phyloP scores from a whole-genome alignment of 257 asterid species.

The Voacanga thouarsii region DNA sequence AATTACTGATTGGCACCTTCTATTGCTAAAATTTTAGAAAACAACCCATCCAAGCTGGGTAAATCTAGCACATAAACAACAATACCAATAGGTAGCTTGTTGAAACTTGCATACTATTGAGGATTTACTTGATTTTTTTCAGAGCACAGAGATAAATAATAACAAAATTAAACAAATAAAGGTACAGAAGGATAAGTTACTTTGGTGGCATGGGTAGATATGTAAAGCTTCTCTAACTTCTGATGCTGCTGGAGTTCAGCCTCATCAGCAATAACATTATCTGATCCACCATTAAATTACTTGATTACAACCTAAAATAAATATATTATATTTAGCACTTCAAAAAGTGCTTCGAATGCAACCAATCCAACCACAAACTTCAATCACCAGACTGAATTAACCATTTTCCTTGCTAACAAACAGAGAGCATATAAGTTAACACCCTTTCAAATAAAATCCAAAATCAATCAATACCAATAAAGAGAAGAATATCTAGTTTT shows the following conservation, averaged over 20 bases:
- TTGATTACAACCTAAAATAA: constrained; percentile 81
- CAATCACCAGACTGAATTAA: constrained; percentile 2
- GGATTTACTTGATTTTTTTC: too few relatives aligned
- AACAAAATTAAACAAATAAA: background rate
- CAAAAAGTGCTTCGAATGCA: background rate
- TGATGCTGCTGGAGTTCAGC: constrained; percentile 92
- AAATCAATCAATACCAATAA: background rate
- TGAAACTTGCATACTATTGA: too few relatives aligned
- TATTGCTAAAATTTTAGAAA: too few relatives aligned
- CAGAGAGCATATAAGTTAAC: constrained; percentile 6
- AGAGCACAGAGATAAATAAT: background rate
- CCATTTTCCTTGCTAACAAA: too few relatives aligned
- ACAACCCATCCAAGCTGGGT: too few relatives aligned
- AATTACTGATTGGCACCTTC: too few relatives aligned
- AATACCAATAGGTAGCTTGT: too few relatives aligned
- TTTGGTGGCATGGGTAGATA: constrained; percentile 98
- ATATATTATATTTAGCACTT: constrained; percentile 5
- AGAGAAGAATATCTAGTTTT: background rate
- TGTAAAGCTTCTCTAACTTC: constrained; percentile 88
- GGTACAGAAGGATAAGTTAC: constrained; percentile 29
- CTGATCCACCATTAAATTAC: constrained; percentile 89
- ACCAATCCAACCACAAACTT: too few relatives aligned
- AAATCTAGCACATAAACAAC: too few relatives aligned
- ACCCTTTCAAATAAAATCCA: background rate
- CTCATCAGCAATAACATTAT: constrained; percentile 61